phyloP scores from a whole-genome alignment of 2,329 filamentous ascomycete genomes.

The Cordyceps cateniannulata region DNA sequence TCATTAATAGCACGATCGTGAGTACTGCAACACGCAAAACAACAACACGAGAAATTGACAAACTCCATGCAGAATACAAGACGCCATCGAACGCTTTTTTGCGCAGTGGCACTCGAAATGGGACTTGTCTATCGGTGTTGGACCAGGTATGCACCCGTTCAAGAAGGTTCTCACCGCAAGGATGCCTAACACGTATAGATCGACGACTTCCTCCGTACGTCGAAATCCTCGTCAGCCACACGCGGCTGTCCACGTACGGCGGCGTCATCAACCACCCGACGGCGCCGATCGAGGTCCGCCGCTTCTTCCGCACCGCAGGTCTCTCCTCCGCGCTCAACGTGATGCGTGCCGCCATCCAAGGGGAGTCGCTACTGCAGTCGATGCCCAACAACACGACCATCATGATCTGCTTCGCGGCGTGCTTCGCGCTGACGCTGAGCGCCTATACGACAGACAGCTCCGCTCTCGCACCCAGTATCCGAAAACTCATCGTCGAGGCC shows the following conservation, averaged over 20 bases:
- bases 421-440: slow-evolving; percentile 60
- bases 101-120: slow-evolving; percentile 59
- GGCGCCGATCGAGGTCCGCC: slow-evolving; percentile 61
- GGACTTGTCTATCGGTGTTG: slow-evolving; percentile 49
- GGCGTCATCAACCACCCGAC: slow-evolving; percentile 70
- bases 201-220: slow-evolving; percentile 63
- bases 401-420: slow-evolving; percentile 71
- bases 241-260: slow-evolving; percentile 66
- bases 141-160: slow-evolving; percentile 33
- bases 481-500: slow-evolving; percentile 60
- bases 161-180: neutral
- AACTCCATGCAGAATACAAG: slow-evolving; percentile 39
- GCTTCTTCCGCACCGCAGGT: slow-evolving; percentile 66
- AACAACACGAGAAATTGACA: slow-evolving; percentile 12
- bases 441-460: slow-evolving; percentile 51
- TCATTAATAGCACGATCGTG: slow-evolving; percentile 47
- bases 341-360: slow-evolving; percentile 66
- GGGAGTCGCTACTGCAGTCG: slow-evolving; percentile 60
- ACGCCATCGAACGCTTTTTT: slow-evolving; percentile 59
- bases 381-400: slow-evolving; percentile 77
- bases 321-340: slow-evolving; percentile 69
- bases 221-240: slow-evolving; percentile 67
- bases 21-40: slow-evolving; percentile 15
- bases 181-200: slow-evolving; percentile 27
- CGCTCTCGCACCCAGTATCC: slow-evolving; percentile 55